Conservation (phyloP, 2,329 filamentous ascomycete species). For the Monilinia aucupariae region DNA sequence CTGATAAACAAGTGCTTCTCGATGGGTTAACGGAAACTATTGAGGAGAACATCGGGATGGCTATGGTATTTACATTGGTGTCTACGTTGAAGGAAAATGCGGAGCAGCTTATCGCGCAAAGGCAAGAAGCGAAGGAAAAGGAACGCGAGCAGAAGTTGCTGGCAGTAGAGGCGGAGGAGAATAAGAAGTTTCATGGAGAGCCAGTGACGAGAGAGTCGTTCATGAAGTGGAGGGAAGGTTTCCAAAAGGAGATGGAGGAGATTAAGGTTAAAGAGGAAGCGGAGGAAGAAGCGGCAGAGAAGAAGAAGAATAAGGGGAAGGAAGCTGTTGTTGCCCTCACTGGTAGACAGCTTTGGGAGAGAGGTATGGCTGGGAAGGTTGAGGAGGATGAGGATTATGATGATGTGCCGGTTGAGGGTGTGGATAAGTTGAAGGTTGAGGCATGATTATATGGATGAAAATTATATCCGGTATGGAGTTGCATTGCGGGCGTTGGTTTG, state of each 20-base stretch:
- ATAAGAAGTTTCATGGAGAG: constrained; percentile 91
- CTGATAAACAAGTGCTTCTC: constrained; percentile 72
- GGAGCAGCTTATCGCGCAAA: constrained; percentile 74
- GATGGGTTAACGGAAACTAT: constrained; percentile 67
- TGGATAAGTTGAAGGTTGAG: constrained; percentile 69
- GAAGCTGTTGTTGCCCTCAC: constrained; percentile 66
- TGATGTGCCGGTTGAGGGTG: constrained; percentile 49
- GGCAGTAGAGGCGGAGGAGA: constrained; percentile 80
- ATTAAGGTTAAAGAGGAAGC: constrained; percentile 62
- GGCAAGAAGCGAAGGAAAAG: constrained; percentile 59
- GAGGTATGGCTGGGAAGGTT: constrained; percentile 60
- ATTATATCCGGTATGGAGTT: constrained; percentile 25
- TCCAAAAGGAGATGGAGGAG: constrained; percentile 76
- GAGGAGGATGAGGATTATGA: constrained; percentile 63
- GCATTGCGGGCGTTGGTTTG: constrained; percentile 31
- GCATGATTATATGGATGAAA: constrained; percentile 32
- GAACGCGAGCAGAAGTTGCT: constrained; percentile 49
- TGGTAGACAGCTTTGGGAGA: constrained; percentile 73
- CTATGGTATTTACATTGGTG: constrained; percentile 92
- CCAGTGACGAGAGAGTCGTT: constrained; percentile 85
- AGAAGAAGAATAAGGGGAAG: constrained; percentile 72
- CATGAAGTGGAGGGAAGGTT: constrained; percentile 72
- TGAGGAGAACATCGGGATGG: constrained; percentile 92
- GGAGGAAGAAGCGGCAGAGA: constrained; percentile 71
- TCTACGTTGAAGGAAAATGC: constrained; percentile 83